These are phyloP conservation scores for Geotrichum macrosporum DNA, from an alignment of 1,139 yeast genomes.

Conservation along the genomic window DNA sequence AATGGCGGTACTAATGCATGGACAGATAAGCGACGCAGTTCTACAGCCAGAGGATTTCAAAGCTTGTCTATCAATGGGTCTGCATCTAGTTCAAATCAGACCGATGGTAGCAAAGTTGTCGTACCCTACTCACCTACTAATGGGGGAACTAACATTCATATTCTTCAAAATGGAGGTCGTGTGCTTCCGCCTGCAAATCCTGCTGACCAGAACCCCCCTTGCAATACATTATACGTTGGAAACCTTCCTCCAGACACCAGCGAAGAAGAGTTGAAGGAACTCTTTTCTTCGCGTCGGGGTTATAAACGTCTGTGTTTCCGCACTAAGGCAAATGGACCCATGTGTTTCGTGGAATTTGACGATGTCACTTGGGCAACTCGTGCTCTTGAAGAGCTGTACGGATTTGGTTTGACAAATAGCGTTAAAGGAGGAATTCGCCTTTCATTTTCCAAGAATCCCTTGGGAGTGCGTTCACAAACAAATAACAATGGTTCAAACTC, in stretches of 20 bases:
- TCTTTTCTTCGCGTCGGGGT: slow-evolving; percentile 86
- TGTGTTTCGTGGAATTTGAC: slow-evolving; percentile 98
- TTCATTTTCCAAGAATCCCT: slow-evolving; percentile 90
- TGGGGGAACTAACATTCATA: slow-evolving; percentile 27
- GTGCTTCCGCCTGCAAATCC: slow-evolving; percentile 97
- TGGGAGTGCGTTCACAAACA: slow-evolving; percentile 67
- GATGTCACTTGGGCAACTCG: slow-evolving; percentile 90
- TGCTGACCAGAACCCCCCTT: slow-evolving; percentile 98
- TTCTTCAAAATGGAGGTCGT: slow-evolving; percentile 39
- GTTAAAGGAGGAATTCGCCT: slow-evolving; percentile 89
- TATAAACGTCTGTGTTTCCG: slow-evolving; percentile 89
- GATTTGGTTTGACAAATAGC: slow-evolving; percentile 66
- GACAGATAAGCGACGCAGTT: slow-evolving; percentile 19
- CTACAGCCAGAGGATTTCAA: slow-evolving; percentile 19
- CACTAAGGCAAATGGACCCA: slow-evolving; percentile 68
- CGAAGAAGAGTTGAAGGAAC: slow-evolving; percentile 81
- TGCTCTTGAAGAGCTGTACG: slow-evolving; percentile 89
- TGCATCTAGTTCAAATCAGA: slow-evolving; percentile 1
- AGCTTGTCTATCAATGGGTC: slow-evolving; percentile 11
- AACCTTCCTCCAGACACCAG: slow-evolving; percentile 96
- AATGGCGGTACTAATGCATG: slow-evolving; percentile 11
- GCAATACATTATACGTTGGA: slow-evolving; percentile 94
- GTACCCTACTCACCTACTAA: slow-evolving; percentile 33
- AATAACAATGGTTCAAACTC: slow-evolving; percentile 21
- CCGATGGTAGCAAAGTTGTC: slow-evolving; percentile 1